Base-by-base conservation (phyloP, 2,329 filamentous ascomycete species). In the Penicillium sp. region DNA sequence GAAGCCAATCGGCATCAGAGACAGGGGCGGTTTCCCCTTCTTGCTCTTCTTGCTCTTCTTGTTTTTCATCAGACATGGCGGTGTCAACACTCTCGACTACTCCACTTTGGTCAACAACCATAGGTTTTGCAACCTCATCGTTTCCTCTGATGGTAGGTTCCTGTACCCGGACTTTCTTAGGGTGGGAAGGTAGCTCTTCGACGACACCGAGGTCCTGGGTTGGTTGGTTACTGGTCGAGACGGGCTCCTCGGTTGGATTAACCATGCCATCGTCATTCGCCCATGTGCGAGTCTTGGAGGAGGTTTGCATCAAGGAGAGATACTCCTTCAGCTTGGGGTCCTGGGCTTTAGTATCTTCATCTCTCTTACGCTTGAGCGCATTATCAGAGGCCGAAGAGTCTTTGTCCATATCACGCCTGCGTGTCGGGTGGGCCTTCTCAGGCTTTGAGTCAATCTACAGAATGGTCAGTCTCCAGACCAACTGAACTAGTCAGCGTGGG, bases 1-100 rank as follows among this genome's bases (percentile, higher is more conserved):
- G 87, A 63, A 97, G 80, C 94, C 94, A 99, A 73, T 97, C 92
- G 56, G 88, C 86, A 75, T 97, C 92, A 19, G 88, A 87, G 42
- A 76, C 70, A 28, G 72, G 71, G 29, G 68, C 68, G 21, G 71
- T 66, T 45, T 68, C 67, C 19, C 62, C 69, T 52, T 63, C 66
- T 54, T 56, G 39, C 49, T 63, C 67, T 54, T 56, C 40, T 37
- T 16, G 23, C 64, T 61, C 39, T 66, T 59, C 24, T 55, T 48
- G 9, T 58, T 55, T 23, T 19, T 40, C 21, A 40, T 64, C 59
- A 19, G 64, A 52, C 24, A 56, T 60, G 18, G 24, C 31, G 10
- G 54, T 48, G 29, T 63, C 48, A 33, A 61, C 56, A 47, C 48
- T 53, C 14, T 65, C 63, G 6, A 56, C 46, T 26, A 56, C 55